Conservation (phyloP, 192 early-diverging fungal genomes). For the Coemansia sp. region DNA sequence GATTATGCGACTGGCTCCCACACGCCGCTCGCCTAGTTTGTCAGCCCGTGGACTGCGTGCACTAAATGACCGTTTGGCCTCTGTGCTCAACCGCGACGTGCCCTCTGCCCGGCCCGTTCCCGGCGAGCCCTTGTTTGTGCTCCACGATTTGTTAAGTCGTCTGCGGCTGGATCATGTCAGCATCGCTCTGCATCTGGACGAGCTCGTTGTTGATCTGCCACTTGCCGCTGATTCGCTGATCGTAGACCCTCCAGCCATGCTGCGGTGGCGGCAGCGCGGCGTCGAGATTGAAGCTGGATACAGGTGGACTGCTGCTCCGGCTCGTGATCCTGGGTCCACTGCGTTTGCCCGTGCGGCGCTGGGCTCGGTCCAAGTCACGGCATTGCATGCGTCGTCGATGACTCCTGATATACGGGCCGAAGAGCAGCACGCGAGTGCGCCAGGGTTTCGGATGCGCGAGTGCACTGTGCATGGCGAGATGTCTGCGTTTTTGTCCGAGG, state of each 20-base stretch:
- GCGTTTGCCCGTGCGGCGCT: slow-evolving; percentile 34
- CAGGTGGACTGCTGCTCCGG: slow-evolving; percentile 20
- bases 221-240: slow-evolving; percentile 27
- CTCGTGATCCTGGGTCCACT: slow-evolving; percentile 40
- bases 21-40: slow-evolving; percentile 16
- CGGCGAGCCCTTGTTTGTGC: slow-evolving; percentile 35
- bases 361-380: slow-evolving; percentile 37
- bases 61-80: slow-evolving; percentile 31
- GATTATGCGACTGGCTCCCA: slow-evolving; percentile 34
- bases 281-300: slow-evolving; percentile 42
- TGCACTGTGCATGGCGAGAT: slow-evolving; percentile 48
- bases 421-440: slow-evolving; percentile 25
- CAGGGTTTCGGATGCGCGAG: slow-evolving; percentile 37
- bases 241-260: slow-evolving; percentile 36
- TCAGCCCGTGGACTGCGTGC: slow-evolving; percentile 31
- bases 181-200: slow-evolving; percentile 24
- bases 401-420: slow-evolving; percentile 48
- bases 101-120: slow-evolving; percentile 23
- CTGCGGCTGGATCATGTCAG: slow-evolving; percentile 49
- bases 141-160: slow-evolving; percentile 49
- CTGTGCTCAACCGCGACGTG: slow-evolving; percentile 10
- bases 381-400: slow-evolving; percentile 45
- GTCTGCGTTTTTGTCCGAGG: slow-evolving; percentile 54
- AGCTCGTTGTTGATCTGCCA: slow-evolving; percentile 53
- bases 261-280: slow-evolving; percentile 48